Conservation (phyloP, 148 eudicot species). For the Rhododendron griersonianum region DNA sequence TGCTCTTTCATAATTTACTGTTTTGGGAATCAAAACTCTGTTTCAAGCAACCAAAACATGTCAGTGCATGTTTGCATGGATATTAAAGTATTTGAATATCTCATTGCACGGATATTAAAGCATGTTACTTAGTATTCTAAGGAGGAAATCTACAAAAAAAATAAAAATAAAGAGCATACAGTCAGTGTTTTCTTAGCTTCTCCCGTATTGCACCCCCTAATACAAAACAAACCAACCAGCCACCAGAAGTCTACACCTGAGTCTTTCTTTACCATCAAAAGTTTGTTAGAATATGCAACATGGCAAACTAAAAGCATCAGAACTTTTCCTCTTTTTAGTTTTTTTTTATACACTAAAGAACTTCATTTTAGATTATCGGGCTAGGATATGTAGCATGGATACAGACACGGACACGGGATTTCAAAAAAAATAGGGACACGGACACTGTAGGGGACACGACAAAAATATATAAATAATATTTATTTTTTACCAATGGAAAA, state of each 20-base stretch:
- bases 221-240: neutral
- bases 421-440: too few relatives aligned
- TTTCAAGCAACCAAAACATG: neutral
- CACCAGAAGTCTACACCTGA: neutral
- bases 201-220: neutral
- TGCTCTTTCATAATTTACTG: neutral
- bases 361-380: neutral
- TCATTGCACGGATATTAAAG: neutral
- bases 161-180: neutral
- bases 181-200: neutral
- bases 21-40: neutral
- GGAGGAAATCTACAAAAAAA: neutral
- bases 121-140: neutral
- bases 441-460: too few relatives aligned
- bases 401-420: too few relatives aligned
- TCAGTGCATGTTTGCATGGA: too few relatives aligned
- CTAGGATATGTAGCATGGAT: neutral
- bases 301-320: too few relatives aligned
- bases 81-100: neutral
- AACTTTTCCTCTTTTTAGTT: too few relatives aligned
- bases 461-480: too few relatives aligned
- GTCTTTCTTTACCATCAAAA: too few relatives aligned
- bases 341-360: neutral
- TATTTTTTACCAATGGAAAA: too few relatives aligned
- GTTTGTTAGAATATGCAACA: too few relatives aligned